phyloP scores from a whole-genome alignment of 1,139 yeast genomes.

The Diutina sp. region DNA sequence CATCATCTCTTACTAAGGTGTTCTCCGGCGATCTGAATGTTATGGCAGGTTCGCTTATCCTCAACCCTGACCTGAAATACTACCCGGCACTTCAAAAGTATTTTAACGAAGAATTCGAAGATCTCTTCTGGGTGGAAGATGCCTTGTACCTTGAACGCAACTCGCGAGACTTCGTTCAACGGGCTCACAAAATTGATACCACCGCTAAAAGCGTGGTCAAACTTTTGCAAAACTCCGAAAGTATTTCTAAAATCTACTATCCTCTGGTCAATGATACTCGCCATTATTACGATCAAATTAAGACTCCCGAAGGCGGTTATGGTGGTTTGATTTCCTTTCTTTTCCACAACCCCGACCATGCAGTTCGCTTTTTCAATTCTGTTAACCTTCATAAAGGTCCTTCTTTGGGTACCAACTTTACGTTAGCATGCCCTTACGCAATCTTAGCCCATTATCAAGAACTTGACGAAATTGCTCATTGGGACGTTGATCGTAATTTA shows the following conservation, averaged over 20 bases:
- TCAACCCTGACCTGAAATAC: constrained; percentile 52
- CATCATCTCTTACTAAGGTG: constrained; percentile 79
- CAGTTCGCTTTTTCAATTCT: constrained; percentile 63
- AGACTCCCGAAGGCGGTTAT: constrained; percentile 69
- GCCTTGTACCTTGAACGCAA: constrained; percentile 86
- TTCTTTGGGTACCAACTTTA: constrained; percentile 85
- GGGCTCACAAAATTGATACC: constrained; percentile 55
- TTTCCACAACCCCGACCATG: constrained; percentile 54
- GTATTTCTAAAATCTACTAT: constrained; percentile 55
- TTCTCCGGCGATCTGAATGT: constrained; percentile 93
- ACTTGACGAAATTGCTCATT: constrained; percentile 65
- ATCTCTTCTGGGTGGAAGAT: constrained; percentile 84
- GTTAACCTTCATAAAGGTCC: constrained; percentile 83
- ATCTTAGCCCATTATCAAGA: constrained; percentile 82
- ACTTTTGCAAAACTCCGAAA: constrained; percentile 29
- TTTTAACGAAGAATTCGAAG: constrained; percentile 49
- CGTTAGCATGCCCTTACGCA: constrained; percentile 85
- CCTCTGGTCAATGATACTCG: constrained; percentile 50
- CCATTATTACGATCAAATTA: constrained; percentile 57
- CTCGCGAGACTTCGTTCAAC: constrained; percentile 70
- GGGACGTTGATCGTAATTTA: constrained; percentile 76
- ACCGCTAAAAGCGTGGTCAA: constrained; percentile 50
- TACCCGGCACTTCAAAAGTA: constrained; percentile 42
- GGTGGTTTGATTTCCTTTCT: constrained; percentile 82
- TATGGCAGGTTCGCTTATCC: constrained; percentile 81